Percentiles rank a stretch among this genome's conserved stretches.
These are phyloP conservation scores for Fusarium paranaense DNA, from an alignment of 2,329 filamentous ascomycete species.

Conservation along the genomic window DNA sequence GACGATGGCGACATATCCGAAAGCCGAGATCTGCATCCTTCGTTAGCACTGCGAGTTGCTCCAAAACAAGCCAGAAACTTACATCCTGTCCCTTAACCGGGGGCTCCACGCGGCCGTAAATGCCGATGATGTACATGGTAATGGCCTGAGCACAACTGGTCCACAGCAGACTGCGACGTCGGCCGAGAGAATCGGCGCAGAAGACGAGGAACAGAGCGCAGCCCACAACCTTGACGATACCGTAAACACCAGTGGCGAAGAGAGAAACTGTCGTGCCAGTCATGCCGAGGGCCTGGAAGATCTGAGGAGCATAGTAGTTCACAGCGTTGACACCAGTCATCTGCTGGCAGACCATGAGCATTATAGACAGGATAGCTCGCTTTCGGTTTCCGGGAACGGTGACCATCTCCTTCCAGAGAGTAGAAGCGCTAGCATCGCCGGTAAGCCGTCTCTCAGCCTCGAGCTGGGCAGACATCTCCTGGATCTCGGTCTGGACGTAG, in stretches of 20 bases:
- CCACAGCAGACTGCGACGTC: conserved; percentile 70
- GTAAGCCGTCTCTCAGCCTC: conserved; percentile 70
- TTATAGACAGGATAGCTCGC: conserved; percentile 71
- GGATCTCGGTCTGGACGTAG: conserved; percentile 69
- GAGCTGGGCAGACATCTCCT: conserved; percentile 71
- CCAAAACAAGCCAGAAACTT: conserved; percentile 19
- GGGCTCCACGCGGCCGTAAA: conserved; percentile 73
- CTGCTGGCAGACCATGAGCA: conserved; percentile 75
- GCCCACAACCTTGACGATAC: conserved; percentile 75
- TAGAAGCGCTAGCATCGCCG: conserved; percentile 64
- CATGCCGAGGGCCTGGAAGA: conserved; percentile 75
- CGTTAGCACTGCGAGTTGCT: background rate
- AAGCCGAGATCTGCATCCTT: conserved; percentile 63
- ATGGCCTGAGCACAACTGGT: conserved; percentile 71
- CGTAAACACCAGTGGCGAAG: conserved; percentile 80
- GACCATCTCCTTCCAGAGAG: conserved; percentile 74
- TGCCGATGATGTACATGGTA: conserved; percentile 77
- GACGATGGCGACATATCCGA: conserved; percentile 77
- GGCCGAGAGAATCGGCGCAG: conserved; percentile 76
- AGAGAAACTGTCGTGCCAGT: conserved; percentile 66
- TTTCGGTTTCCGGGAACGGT: conserved; percentile 70
- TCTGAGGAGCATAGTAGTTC: conserved; percentile 77
- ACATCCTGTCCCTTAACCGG: conserved; percentile 63
- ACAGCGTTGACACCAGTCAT: conserved; percentile 71
- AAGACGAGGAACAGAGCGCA: conserved; percentile 75